Base-by-base conservation (phyloP, 1,139 yeast species). In the Casaregolazyma suthepensis region DNA sequence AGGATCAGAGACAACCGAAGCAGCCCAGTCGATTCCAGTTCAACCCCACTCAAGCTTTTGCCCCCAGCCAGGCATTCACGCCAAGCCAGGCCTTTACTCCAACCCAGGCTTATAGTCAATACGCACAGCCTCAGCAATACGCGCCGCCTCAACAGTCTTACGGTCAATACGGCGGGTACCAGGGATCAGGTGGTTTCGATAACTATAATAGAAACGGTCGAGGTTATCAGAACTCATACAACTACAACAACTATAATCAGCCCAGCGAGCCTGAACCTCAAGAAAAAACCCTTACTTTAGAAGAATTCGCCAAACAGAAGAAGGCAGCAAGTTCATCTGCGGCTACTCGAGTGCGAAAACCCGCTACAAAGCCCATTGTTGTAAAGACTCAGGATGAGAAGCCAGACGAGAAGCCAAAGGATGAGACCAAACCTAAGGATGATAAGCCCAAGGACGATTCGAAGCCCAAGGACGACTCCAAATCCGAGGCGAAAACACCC, bases 221-320 rank as follows among this genome's bases (percentile, higher is more conserved):
- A 35, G 40, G 40, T 15, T 35, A 35, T 15, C 40, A 35, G 13
- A 65, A 64, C 56, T 65, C 67, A 56, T 61, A 65, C 52, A 59
- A 68, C 59, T 59, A 64, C 57, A 60, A 64, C 54, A 59, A 61
- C 61, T 56, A 64, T 58, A 59, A 63, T 55, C 58, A 59, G 48
- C 63, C 63, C 56, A 59, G 53, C 22, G 43, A 48, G 22, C 45
- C 46, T 38, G 40, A 31, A 12, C 38, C 43, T 35, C 31, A 59
- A 48, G 63, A 63, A 58, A 59, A 54, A 52, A 94, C 93, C 52
- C 83, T 88, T 90, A 82, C 95, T 43, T 77, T 90, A 64, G 96
- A 90, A 55, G 96, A 90, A 66, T 89, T 83, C 73, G 87, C 88
- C 71, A 85, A 85, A 68, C 85, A 84, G 70, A 81, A 84, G 66